Conservation (phyloP, 2,329 filamentous ascomycete genomes). For the Lizonia empirigonia region DNA sequence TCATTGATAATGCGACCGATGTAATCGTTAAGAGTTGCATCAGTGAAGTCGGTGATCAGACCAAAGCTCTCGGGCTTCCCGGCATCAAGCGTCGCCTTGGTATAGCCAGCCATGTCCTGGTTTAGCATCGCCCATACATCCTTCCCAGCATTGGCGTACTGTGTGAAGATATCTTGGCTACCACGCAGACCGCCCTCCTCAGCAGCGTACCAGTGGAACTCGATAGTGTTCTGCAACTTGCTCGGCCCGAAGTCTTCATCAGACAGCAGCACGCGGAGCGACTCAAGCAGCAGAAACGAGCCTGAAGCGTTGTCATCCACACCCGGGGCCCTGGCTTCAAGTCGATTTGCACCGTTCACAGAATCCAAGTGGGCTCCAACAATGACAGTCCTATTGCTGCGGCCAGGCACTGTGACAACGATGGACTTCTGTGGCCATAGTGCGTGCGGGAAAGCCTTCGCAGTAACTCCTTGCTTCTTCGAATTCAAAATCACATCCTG, state of each 20-base stretch:
- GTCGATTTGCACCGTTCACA: conserved; percentile 7
- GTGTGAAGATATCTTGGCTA: conserved; percentile 83
- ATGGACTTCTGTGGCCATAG: conserved; percentile 83
- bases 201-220: conserved; percentile 95
- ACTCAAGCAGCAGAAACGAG: conserved; percentile 90
- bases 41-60: conserved; percentile 89
- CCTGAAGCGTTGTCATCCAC: conserved; percentile 82
- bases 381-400: conserved; percentile 78
- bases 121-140: conserved; percentile 95
- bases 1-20: conserved; percentile 82
- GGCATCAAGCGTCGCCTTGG: conserved; percentile 78
- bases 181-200: conserved; percentile 87
- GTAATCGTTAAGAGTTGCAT: conserved; percentile 78
- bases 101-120: conserved; percentile 89
- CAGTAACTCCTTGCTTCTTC: conserved; percentile 71
- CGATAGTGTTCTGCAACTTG: conserved; percentile 79
- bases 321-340: conserved; percentile 56
- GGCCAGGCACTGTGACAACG: conserved; percentile 84
- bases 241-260: conserved; percentile 71
- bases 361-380: conserved; percentile 74
- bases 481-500: conserved; percentile 71
- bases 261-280: conserved; percentile 76
- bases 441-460: conserved; percentile 73
- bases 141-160: conserved; percentile 72
- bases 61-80: conserved; percentile 83